These are phyloP conservation scores for Talaromyces verruculosus DNA, from an alignment of 2,329 filamentous ascomycete species.

Conservation along the genomic window DNA sequence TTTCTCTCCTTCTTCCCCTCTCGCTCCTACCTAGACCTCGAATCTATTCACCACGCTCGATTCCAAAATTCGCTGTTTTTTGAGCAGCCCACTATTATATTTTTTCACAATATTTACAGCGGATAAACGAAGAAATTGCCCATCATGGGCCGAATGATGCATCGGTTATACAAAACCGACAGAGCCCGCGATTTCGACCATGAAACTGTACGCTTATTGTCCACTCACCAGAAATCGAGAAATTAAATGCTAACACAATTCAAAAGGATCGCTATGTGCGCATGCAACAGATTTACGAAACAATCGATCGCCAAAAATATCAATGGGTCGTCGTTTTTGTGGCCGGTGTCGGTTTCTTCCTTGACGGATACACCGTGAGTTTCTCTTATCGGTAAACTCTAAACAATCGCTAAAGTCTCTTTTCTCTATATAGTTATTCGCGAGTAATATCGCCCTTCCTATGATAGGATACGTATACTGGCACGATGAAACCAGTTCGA, in stretches of 20 bases:
- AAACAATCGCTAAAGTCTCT: slow-evolving; percentile 7
- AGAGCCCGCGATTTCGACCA: slow-evolving; percentile 47
- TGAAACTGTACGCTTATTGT: slow-evolving; percentile 35
- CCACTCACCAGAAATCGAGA: not conserved
- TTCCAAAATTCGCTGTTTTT: not conserved
- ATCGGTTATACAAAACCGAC: slow-evolving; percentile 45
- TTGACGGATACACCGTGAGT: slow-evolving; percentile 47
- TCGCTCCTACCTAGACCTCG: not conserved
- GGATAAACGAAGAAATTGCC: not conserved
- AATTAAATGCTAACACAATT: not conserved
- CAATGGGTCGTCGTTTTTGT: slow-evolving; percentile 49
- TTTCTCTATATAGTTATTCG: slow-evolving; percentile 43
- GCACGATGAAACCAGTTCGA: slow-evolving; percentile 37
- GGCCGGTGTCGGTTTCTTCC: slow-evolving; percentile 52
- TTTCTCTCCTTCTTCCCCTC: not conserved
- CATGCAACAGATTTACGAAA: slow-evolving; percentile 47
- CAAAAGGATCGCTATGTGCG: slow-evolving; percentile 44
- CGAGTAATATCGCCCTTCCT: slow-evolving; percentile 52
- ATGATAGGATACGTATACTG: slow-evolving; percentile 53
- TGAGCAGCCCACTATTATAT: not conserved
- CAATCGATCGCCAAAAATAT: slow-evolving; percentile 45
- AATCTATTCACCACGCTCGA: not conserved
- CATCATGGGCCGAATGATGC: slow-evolving; percentile 37
- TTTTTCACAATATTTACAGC: not conserved
- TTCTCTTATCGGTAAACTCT: not conserved